phyloP scores from a whole-genome alignment of 1,284 basidiomycete species.

The Leccinum cinnamomeum region DNA sequence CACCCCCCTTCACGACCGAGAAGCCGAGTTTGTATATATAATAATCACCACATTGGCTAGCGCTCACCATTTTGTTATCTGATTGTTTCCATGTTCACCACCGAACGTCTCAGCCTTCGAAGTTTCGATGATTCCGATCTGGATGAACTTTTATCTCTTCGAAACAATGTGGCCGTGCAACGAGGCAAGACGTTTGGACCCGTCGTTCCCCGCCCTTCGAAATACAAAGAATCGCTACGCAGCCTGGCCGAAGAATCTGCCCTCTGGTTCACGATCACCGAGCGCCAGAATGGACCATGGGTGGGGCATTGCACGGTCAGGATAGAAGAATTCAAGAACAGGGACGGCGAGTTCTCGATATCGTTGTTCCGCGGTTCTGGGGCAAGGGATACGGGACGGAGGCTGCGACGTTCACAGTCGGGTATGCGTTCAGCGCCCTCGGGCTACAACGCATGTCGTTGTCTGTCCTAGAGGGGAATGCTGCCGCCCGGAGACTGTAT shows the following conservation, averaged over 20 bases:
- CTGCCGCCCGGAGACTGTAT: constrained; percentile 11
- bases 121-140: constrained; percentile 11
- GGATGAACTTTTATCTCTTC: neutral
- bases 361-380: constrained; percentile 9
- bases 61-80: neutral
- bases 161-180: constrained; percentile 11
- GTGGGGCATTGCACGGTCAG: constrained; percentile 14
- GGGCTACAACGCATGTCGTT: constrained; percentile 21
- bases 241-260: constrained; percentile 11
- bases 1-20: too few species aligned
- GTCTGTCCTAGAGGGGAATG: constrained; percentile 17
- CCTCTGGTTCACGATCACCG: constrained; percentile 12
- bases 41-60: neutral
- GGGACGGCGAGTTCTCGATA: constrained; percentile 18
- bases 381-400: constrained; percentile 15
- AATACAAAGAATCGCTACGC: constrained; percentile 10
- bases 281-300: neutral
- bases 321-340: constrained; percentile 16
- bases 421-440: constrained; percentile 16
- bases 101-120: constrained; percentile 11
- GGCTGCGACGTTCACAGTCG: constrained; percentile 13
- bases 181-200: constrained; percentile 12
- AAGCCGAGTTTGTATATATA: neutral
- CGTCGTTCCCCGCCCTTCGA: constrained; percentile 10
- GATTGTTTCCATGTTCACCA: constrained; percentile 11